These are phyloP conservation scores for Trichoderma sp. DNA, from an alignment of 2,329 filamentous ascomycete species.

Conservation along the genomic window DNA sequence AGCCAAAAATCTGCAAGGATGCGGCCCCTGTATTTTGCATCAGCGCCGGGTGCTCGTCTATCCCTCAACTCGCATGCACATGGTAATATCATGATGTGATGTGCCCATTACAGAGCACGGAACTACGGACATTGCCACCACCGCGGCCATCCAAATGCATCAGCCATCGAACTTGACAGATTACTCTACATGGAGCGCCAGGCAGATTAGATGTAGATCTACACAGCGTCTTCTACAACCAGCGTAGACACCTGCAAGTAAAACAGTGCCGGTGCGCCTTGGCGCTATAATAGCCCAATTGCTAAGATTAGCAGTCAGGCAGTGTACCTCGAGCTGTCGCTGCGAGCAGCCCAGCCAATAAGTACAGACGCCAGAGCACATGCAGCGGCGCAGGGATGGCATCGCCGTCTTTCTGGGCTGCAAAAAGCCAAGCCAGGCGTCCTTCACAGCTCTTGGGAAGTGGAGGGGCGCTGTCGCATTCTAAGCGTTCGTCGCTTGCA, in stretches of 20 bases:
- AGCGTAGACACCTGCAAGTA: not conserved
- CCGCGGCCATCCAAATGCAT: not conserved
- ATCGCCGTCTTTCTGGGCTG: constrained; percentile 2
- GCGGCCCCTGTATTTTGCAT: constrained; percentile 22
- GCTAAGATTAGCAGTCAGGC: not conserved
- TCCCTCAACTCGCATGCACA: not conserved
- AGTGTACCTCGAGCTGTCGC: not conserved
- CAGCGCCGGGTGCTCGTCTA: constrained; percentile 1
- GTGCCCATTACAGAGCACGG: not conserved
- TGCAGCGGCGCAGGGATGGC: constrained; percentile 15
- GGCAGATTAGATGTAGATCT: not conserved
- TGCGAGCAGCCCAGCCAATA: not conserved
- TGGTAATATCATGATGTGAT: no score
- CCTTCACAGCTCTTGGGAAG: not conserved
- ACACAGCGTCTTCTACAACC: not conserved
- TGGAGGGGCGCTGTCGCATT: constrained; percentile 4
- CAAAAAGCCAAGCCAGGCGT: not conserved
- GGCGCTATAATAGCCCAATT: not conserved
- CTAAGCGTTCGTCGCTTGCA: constrained; percentile 23
- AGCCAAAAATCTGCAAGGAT: constrained; percentile 15
- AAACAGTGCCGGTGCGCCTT: not conserved
- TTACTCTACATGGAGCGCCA: not conserved
- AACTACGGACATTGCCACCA: not conserved
- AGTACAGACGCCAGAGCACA: not conserved
- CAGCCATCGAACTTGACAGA: not conserved